These are phyloP conservation scores for Rosa persica DNA, from an alignment of 306 rosid species.

Conservation along the genomic window DNA sequence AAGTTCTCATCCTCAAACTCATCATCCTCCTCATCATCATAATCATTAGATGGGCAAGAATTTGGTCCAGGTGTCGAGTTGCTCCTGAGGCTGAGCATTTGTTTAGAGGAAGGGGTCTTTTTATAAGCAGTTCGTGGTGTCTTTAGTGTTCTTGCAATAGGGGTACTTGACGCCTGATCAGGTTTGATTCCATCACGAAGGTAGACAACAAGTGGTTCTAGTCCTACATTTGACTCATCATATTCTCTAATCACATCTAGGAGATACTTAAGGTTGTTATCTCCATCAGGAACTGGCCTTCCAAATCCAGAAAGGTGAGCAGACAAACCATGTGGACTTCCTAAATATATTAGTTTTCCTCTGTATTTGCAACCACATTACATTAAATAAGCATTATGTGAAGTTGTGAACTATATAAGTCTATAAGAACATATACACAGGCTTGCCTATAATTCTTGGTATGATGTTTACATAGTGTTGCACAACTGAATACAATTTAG, in stretches of 20 bases:
- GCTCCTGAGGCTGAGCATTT: slow-evolving; percentile 51
- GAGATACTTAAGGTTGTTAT: slow-evolving; percentile 71
- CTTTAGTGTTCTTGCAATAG: slow-evolving; percentile 47
- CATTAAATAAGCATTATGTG: background rate
- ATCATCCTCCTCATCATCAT: slow-evolving; percentile 32
- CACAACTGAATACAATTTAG: too few relatives aligned
- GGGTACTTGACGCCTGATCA: slow-evolving; percentile 50
- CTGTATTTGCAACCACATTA: slow-evolving; percentile 52
- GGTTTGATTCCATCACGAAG: slow-evolving; percentile 74
- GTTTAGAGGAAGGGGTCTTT: slow-evolving; percentile 50
- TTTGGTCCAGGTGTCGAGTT: slow-evolving; percentile 39
- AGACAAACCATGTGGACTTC: slow-evolving; percentile 58
- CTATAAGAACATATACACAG: too few relatives aligned
- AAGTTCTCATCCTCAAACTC: slow-evolving; percentile 43
- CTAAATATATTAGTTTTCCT: slow-evolving; percentile 75
- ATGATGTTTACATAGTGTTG: too few relatives aligned
- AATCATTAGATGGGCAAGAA: slow-evolving; percentile 37
- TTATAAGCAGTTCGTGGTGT: slow-evolving; percentile 42
- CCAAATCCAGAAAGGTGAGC: slow-evolving; percentile 70
- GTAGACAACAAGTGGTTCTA: slow-evolving; percentile 69
- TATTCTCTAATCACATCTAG: slow-evolving; percentile 83
- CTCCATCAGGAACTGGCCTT: slow-evolving; percentile 82
- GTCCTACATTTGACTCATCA: slow-evolving; percentile 77
- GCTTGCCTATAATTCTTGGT: too few relatives aligned
- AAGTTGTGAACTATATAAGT: background rate